Conservation (phyloP, 148 eudicot genomes). For the Fagopyrum homotropicum region DNA sequence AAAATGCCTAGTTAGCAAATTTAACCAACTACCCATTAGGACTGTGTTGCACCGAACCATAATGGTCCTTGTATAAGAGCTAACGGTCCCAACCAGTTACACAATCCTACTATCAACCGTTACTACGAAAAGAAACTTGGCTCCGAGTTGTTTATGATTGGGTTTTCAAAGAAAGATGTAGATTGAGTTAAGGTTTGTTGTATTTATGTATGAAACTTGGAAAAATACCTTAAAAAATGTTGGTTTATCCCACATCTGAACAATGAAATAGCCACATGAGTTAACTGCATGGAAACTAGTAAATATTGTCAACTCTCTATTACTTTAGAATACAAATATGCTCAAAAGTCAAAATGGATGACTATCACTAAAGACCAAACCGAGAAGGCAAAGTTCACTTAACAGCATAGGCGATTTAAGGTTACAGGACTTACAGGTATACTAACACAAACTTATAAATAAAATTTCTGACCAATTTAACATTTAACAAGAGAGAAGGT, state of each 20-base stretch:
- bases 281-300: too few species aligned
- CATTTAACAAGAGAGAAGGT: background rate
- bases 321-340: slow-evolving; percentile 8
- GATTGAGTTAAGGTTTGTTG: background rate
- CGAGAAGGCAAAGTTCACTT: background rate
- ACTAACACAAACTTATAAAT: slow-evolving; percentile 8
- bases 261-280: slow-evolving; percentile 26
- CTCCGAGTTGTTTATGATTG: too few species aligned
- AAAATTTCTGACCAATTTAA: background rate
- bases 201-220: slow-evolving; percentile 21
- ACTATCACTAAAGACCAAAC: background rate
- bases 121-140: too few species aligned
- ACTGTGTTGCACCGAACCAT: too few species aligned
- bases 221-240: slow-evolving; percentile 29
- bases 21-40: too few species aligned
- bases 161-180: too few species aligned
- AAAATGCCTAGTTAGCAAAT: too few species aligned
- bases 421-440: slow-evolving; percentile 11
- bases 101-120: too few species aligned
- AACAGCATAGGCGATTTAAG: background rate
- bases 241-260: slow-evolving; percentile 49
- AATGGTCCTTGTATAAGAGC: too few species aligned
- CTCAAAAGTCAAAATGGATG: background rate
- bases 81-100: too few species aligned
- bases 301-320: background rate